Evolutionary conservation across 306 rosid species (phyloP), one percentile per base, ranked within the genome.

Genomic region (Lathyrus aphaca): DNA sequence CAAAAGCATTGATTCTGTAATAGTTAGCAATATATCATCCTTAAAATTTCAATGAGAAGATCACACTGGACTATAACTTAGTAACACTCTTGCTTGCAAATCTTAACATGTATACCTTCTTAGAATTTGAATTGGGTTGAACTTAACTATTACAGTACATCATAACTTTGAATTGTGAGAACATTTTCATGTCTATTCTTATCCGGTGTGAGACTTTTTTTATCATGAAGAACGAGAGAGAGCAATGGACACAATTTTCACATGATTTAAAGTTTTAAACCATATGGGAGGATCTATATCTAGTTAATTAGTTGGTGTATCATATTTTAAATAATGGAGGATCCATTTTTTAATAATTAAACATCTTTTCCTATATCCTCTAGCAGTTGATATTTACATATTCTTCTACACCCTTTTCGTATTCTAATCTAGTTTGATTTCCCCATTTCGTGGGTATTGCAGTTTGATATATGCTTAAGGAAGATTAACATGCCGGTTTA

Each of bases 401-500:
- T 16, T 27, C 45, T 39, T 74, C 48, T 32, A 10, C 55, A 25
- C 16, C 56, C 73, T 35, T 15, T 51, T 54, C 8, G 63, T 62
- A 54, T 14, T 39, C 50, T 64, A 59, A 42, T 68, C 63, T 14
- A 10, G 43, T 18, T 54, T n/a, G 58, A 29, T 43, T 68, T 8
- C 21, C 25, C 23, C 10, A 8, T 53, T 35, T 68, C 54, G 12
- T 48, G 48, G 65, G 10, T 66, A 38, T 30, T 64, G 77, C 57
- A 65, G 80, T 49, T 76, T 65, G 72, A 68, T 55, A 16, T 72
- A 48, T 68, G 72, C 42, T 55, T 70, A 42, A 42, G 77, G 80
- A 64, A 53, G 74, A 69, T 46, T 49, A 32, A 39, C 50, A 57
- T 40, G 57, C 64, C 17, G 48, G 71, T 35, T 65, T 15, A 58